Evolutionary conservation across 352 stramenopile species (phyloP).

Genomic region (Phytophthora citrophthora): DNA sequence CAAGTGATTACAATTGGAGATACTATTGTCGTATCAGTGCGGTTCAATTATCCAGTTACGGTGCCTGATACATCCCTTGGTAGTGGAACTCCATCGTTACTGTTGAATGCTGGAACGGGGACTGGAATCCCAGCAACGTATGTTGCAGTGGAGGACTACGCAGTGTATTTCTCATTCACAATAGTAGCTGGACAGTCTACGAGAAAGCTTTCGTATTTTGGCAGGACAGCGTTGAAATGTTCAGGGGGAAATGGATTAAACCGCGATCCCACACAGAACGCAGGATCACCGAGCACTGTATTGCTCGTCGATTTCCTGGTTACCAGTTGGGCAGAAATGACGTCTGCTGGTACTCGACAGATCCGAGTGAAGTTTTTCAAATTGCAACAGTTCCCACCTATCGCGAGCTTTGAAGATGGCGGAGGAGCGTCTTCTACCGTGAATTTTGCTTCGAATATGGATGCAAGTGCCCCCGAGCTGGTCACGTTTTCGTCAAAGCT

Average conservation of each 20-base stretch:
- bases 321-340: slow-evolving; percentile 58
- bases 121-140: slow-evolving; percentile 28
- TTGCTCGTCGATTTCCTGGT: slow-evolving; percentile 46
- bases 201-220: slow-evolving; percentile 45
- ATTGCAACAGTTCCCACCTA: slow-evolving; percentile 36
- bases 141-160: slow-evolving; percentile 43
- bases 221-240: slow-evolving; percentile 52
- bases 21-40: slow-evolving; percentile 43
- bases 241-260: slow-evolving; percentile 54
- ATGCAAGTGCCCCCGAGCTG: slow-evolving; percentile 42
- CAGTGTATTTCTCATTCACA: slow-evolving; percentile 62
- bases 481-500: slow-evolving; percentile 35
- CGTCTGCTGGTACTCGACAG: slow-evolving; percentile 26
- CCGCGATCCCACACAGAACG: slow-evolving; percentile 40
- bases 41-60: slow-evolving; percentile 46
- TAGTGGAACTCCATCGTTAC: slow-evolving; percentile 40
- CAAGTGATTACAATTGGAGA: slow-evolving; percentile 63
- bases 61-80: slow-evolving; percentile 19
- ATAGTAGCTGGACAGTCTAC: slow-evolving; percentile 52
- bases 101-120: slow-evolving; percentile 49
- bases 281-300: slow-evolving; percentile 22
- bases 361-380: slow-evolving; percentile 56
- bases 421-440: slow-evolving; percentile 33
- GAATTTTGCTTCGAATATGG: slow-evolving; percentile 52
- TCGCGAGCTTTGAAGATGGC: slow-evolving; percentile 56